Percentiles rank a stretch among this genome's conserved stretches.
Evolutionary conservation across 768 basidiomycete genomes (phyloP).

Genomic region (Russula sp.): DNA sequence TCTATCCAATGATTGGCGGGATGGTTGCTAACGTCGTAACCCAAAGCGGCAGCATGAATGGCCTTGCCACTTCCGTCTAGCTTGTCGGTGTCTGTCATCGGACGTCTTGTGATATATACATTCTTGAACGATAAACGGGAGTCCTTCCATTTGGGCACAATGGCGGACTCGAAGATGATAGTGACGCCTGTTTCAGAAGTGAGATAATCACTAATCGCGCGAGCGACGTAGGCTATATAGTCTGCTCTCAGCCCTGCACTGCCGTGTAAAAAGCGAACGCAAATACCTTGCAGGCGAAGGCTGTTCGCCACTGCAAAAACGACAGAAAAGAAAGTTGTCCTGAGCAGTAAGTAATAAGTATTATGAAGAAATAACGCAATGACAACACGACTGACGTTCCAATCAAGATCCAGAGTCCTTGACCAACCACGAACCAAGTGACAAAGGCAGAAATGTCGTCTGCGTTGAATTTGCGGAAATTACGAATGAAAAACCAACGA

Average conservation of each 20-base stretch:
- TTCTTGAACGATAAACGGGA: constrained; percentile 96
- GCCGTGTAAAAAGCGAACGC: not conserved
- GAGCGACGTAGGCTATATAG: constrained; percentile 69
- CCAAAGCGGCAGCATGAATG: constrained; percentile 50
- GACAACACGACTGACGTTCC: constrained; percentile 63
- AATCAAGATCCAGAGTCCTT: constrained; percentile 91
- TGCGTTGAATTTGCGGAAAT: constrained; percentile 90
- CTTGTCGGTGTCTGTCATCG: constrained; percentile 27
- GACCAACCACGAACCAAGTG: constrained; percentile 94
- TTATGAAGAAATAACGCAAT: not conserved
- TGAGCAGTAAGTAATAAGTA: constrained; percentile 27
- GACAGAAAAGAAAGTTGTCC: constrained; percentile 94
- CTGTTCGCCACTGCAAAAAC: constrained; percentile 87
- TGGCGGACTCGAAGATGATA: constrained; percentile 94
- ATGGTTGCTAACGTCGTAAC: constrained; percentile 74
- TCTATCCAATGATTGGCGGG: constrained; percentile 63
- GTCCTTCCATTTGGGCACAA: constrained; percentile 97
- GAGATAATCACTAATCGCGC: constrained; percentile 85
- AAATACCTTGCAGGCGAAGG: constrained; percentile 68
- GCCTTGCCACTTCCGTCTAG: constrained; percentile 27
- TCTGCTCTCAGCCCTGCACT: not conserved
- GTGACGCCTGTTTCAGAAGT: constrained; percentile 91
- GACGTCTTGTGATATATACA: constrained; percentile 86
- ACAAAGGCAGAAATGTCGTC: constrained; percentile 97
- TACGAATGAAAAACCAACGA: constrained; percentile 95